Evolutionary conservation across 176 grass and related monocot species (phyloP), one percentile per base, ranked within the genome.

Genomic region (Aegilops umbellulata): DNA sequence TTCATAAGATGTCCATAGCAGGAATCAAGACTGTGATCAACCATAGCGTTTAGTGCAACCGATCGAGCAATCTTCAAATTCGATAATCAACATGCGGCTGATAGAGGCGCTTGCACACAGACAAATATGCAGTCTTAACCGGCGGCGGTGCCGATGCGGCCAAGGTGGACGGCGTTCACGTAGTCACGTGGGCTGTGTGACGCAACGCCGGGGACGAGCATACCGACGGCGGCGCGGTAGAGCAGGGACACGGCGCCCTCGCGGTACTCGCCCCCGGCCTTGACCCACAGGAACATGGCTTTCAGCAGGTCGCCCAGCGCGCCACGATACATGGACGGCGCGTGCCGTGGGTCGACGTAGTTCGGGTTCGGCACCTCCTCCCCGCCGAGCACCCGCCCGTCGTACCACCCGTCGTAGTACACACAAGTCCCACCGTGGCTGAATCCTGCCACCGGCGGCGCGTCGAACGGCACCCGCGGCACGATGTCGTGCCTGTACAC

Each of bases 401-500:
- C 6, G 24, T 94, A 95, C 88, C 92, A 92, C 5, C 95, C 88
- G 29, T 93, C 57, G 39, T 77, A 97, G 88, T 93, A 97, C 19
- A 88, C 63, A 78, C 92, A 94, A 0, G 36, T 65, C 0, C 92
- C 92, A 1, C 87, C 90, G 42, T 97, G 95, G 46, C 22, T 67
- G 87, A 22, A 94, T 5, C 72, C 61, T 0, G 88, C 82, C 4
- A 88, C 15, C 11, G 77, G 66, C 35, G 74, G 88, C 27, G 63
- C 35, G 69, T 95, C 82, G 66, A 91, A 94, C 22, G 92, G 95
- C 25, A 97, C 60, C 1, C 92, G 80, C 0, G 95, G 90, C 10
- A 97, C 84, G 5, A 97, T 4, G 75, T 97, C 92, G 86, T 87
- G 91, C 26, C 95, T 86, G 86, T 97, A 97, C 44, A 46, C 44